Evolutionary conservation across 2,329 filamentous ascomycete genomes (phyloP), one percentile per base, ranked within the genome.

Genomic region (Fusarium multiceps): DNA sequence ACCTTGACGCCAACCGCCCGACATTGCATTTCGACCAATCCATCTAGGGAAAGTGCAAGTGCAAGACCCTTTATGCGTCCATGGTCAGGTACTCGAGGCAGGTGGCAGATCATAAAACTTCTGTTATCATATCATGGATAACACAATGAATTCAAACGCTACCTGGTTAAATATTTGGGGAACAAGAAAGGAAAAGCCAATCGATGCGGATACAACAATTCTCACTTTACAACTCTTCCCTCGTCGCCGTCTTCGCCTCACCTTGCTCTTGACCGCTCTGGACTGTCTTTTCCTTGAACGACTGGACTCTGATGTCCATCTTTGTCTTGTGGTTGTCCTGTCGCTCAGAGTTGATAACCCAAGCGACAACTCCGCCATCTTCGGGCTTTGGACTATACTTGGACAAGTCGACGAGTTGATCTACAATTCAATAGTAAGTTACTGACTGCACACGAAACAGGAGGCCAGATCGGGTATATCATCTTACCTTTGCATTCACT

Each of bases 401-500:
- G 46, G 62, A 57, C 41, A 80, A 58, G 55, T 79, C 74, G 37
- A 68, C 56, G 45, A 80, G 58, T 45, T 69, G 59, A 45, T 72
- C 76, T 80, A 43, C 27, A 23, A 42, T 55, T 45, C 23, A 11
- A 32, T 21, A 18, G 46, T 65, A 10, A 69, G 64, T 54, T 43
- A 42, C n/a, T 54, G 42, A 34, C 14, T 54, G 42, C 14, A n/a
- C 21, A 28, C 41, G 20, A 43, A 16, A n/a, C 6, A 27, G 18
- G 14, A n/a, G 27, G 28, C 18, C 13, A 23, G 13, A 37, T 16
- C 9, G 10, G 16, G 30, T 7, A 45, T 76, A 78, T 73, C 4
- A 43, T 76, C 79, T 72, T 66, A 82, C 82, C 82, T 61, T 81
- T 78, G 71, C 85, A 86, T 28, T 77, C 74, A 41, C 78, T 82